Conservation (phyloP, 2,329 filamentous ascomycete species). For the Penicillium sp. region DNA sequence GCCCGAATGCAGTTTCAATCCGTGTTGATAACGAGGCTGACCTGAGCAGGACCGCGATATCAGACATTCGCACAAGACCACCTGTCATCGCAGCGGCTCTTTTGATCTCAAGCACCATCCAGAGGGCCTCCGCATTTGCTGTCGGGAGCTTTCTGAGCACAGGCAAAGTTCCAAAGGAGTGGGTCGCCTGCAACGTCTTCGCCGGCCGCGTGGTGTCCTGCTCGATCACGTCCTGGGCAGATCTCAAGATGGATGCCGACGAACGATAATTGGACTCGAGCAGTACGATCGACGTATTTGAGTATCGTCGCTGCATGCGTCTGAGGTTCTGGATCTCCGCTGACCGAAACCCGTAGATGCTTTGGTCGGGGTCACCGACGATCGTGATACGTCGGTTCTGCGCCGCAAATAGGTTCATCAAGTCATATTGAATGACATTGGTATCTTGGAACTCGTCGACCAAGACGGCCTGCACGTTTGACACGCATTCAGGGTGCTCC, state of each 20-base stretch:
- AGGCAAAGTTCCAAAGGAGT: conserved; percentile 73
- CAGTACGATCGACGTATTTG: conserved; percentile 75
- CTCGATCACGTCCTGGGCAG: conserved; percentile 82
- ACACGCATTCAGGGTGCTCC: conserved; percentile 73
- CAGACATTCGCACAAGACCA: conserved; percentile 67
- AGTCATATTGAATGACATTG: conserved; percentile 88
- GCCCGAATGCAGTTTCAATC: conserved; percentile 80
- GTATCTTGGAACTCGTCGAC: conserved; percentile 99
- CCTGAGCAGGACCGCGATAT: conserved; percentile 83
- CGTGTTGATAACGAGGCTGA: conserved; percentile 78
- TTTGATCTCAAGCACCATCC: conserved; percentile 83
- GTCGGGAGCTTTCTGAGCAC: conserved; percentile 73
- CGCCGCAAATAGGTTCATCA: conserved; percentile 85
- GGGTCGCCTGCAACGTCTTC: conserved; percentile 76
- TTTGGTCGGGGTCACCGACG: conserved; percentile 95
- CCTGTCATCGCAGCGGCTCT: conserved; percentile 70
- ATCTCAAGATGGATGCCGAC: conserved; percentile 75
- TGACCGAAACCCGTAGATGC: conserved; percentile 93
- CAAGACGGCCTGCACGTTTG: conserved; percentile 84
- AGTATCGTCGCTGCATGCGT: conserved; percentile 73
- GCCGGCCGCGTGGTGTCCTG: conserved; percentile 79
- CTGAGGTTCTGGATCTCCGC: conserved; percentile 87
- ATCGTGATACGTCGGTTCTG: conserved; percentile 76
- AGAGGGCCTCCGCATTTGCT: conserved; percentile 72
- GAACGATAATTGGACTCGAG: conserved; percentile 95